A percentile compares a stretch with the other conserved stretches of the same genome.
phyloP scores from a whole-genome alignment of 1,284 basidiomycete species.

The Cryptococcus jaspeensis region DNA sequence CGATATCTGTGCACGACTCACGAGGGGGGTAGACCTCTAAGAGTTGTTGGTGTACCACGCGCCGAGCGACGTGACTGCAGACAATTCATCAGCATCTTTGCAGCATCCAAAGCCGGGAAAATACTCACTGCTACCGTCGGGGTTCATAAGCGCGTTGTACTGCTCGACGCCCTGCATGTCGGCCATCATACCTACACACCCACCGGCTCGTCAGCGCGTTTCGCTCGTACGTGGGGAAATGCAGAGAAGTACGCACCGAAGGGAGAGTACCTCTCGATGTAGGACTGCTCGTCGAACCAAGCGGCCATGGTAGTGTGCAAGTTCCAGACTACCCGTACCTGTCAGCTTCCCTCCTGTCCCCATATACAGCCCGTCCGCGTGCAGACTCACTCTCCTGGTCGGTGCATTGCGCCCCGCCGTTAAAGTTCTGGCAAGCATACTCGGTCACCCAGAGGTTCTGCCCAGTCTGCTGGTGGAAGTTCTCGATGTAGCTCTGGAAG shows the following conservation, averaged over 20 bases:
- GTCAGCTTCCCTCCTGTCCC: not conserved
- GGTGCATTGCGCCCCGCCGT: conserved; percentile 60
- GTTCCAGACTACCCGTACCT: conserved; percentile 38
- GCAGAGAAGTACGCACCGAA: conserved; percentile 60
- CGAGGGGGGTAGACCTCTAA: not conserved
- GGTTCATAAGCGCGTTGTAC: conserved; percentile 57
- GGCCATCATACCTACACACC: conserved; percentile 66
- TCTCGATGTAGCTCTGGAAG: conserved; percentile 48
- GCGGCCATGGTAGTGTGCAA: conserved; percentile 61
- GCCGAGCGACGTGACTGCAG: not conserved
- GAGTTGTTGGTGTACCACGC: conserved; percentile 2
- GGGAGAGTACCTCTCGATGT: conserved; percentile 62
- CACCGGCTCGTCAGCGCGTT: conserved; percentile 28
- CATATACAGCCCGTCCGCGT: not conserved
- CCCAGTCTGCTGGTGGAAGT: conserved; percentile 41
- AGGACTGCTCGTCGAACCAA: conserved; percentile 61
- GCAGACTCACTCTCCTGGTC: conserved; percentile 53
- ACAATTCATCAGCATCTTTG: not conserved
- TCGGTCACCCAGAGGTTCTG: conserved; percentile 49
- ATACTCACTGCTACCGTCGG: conserved; percentile 35
- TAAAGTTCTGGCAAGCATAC: conserved; percentile 61
- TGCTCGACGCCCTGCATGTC: conserved; percentile 68
- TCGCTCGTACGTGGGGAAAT: not conserved
- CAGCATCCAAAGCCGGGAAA: not conserved
- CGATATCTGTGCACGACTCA: no score